Evolutionary conservation across 352 stramenopile species (phyloP), one percentile per base, ranked within the genome.

Genomic region (Peronospora belbahrii): DNA sequence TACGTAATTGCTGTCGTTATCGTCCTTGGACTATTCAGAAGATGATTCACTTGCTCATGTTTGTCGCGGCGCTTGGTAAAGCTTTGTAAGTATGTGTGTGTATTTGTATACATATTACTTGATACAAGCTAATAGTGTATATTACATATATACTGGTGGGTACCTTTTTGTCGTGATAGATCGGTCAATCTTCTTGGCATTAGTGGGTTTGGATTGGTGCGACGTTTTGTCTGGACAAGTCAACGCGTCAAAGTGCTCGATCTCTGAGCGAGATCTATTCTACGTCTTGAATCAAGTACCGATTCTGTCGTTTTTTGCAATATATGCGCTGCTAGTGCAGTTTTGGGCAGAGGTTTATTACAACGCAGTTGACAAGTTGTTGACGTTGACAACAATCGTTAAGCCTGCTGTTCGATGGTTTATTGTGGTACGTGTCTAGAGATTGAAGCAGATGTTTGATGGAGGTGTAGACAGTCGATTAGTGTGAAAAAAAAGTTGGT

Each of bases 281-380:
- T 94, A 94, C 65, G 74, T 91, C 23, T 47, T 89, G 52, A 80
- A 94, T 22, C 80, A 94, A 52, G 36, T 85, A 14, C 83, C 83
- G 9, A 90, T 92, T 44, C 43, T 94, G 37, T 64, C 83, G 4
- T 89, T 91, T 53, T 83, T 94, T 35, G 72, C 74, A 4, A 73
- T 85, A 37, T 92, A 94, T 45, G 67, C 78, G 18, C 58, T 94
- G 46, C 67, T 94, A 18, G 65, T 91, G 54, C 76, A 92, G 44
- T 94, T 94, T 36, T 94, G 83, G 83, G 83, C 83, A 4, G 80
- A 94, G 52, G 79, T 94, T 10, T 94, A 94, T 46, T 94, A 89
- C 67, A 90, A 94, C 33, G 83, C 83, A 22, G 79, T 89, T 36
- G 81, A 92, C 47, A 67, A 81, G 27, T 53, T 92, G 33, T 33